These are phyloP conservation scores for Pestalotiopsis sp. DNA, from an alignment of 2,329 filamentous ascomycete genomes.

Conservation along the genomic window DNA sequence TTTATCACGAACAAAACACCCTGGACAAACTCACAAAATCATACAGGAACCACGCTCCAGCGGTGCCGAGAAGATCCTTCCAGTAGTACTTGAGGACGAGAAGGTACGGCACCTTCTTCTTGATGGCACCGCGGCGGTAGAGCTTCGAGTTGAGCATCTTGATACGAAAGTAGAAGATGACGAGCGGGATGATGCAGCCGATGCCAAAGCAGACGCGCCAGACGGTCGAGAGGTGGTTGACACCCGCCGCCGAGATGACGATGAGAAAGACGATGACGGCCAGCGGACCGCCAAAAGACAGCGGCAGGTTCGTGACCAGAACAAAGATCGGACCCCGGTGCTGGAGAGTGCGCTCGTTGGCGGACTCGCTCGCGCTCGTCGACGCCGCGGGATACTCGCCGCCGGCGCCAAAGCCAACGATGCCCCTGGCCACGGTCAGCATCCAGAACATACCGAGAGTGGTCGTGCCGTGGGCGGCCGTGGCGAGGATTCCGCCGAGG, in stretches of 20 bases:
- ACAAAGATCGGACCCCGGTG: slow-evolving; percentile 42
- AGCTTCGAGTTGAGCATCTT: slow-evolving; percentile 54
- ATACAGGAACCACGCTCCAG: slow-evolving; percentile 56
- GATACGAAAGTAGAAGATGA: slow-evolving; percentile 58
- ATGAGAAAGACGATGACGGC: slow-evolving; percentile 48
- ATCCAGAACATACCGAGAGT: slow-evolving; percentile 55
- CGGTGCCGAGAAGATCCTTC: slow-evolving; percentile 54
- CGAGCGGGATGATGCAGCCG: slow-evolving; percentile 50
- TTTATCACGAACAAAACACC: slow-evolving; percentile 24
- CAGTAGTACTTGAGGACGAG: slow-evolving; percentile 56
- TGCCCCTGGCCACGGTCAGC: slow-evolving; percentile 49
- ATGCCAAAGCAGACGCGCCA: slow-evolving; percentile 53
- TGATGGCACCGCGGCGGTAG: slow-evolving; percentile 55
- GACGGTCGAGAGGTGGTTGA: slow-evolving; percentile 38
- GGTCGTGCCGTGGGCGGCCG: slow-evolving; percentile 44
- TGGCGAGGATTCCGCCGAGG: slow-evolving; percentile 45
- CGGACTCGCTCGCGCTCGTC: slow-evolving; percentile 46
- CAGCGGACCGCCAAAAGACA: slow-evolving; percentile 9
- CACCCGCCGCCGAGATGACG: slow-evolving; percentile 39
- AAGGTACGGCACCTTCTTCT: slow-evolving; percentile 48
- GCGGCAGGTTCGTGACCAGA: slow-evolving; percentile 42
- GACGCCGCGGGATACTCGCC: slow-evolving; percentile 40
- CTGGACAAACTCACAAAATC: slow-evolving; percentile 23
- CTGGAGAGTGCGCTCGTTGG: slow-evolving; percentile 44
- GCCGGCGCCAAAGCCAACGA: slow-evolving; percentile 48